These are phyloP conservation scores for Tolypocladium ophioglossoides DNA, from an alignment of 2,329 filamentous ascomycete species.

Conservation along the genomic window DNA sequence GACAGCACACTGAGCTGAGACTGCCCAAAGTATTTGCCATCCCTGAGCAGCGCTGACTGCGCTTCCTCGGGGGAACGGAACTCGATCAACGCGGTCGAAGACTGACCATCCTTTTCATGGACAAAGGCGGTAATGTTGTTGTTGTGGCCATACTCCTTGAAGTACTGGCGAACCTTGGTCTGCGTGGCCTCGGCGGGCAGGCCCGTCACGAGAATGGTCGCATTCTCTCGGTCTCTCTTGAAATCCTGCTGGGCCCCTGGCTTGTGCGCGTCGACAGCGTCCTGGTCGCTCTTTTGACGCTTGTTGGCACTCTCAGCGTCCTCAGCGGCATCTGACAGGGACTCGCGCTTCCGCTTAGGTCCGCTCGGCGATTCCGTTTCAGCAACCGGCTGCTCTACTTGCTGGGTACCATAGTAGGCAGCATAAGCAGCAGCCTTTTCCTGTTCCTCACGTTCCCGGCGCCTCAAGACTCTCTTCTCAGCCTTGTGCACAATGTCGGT, in stretches of 20 bases:
- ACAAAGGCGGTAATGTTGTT: conserved; percentile 60
- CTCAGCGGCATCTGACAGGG: conserved; percentile 31
- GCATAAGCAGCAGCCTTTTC: conserved; percentile 45
- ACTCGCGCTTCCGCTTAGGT: conserved; percentile 67
- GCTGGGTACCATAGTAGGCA: conserved; percentile 22
- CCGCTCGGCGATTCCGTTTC: conserved; percentile 25
- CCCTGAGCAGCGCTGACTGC: conserved; percentile 66
- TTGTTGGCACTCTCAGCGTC: conserved; percentile 46
- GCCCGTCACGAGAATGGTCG: conserved; percentile 71
- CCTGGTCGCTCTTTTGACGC: conserved; percentile 45
- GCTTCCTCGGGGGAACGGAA: conserved; percentile 76
- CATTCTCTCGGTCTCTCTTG: conserved; percentile 84
- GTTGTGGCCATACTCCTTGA: conserved; percentile 80
- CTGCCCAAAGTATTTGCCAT: conserved; percentile 69
- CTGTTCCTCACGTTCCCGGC: conserved; percentile 54
- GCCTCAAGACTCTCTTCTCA: conserved; percentile 50
- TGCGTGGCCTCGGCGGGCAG: conserved; percentile 61
- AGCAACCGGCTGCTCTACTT: conserved; percentile 11
- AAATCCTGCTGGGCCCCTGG: conserved; percentile 20
- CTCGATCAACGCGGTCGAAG: conserved; percentile 68
- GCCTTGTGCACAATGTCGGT: conserved; percentile 64
- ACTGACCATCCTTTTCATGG: conserved; percentile 47
- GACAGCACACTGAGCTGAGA: conserved; percentile 63
- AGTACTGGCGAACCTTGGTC: conserved; percentile 74
- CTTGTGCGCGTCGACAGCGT: conserved; percentile 14